Evolutionary conservation across 441 rosid genomes (phyloP), one percentile per base, ranked within the genome.

Genomic region (Melastoma candidum): DNA sequence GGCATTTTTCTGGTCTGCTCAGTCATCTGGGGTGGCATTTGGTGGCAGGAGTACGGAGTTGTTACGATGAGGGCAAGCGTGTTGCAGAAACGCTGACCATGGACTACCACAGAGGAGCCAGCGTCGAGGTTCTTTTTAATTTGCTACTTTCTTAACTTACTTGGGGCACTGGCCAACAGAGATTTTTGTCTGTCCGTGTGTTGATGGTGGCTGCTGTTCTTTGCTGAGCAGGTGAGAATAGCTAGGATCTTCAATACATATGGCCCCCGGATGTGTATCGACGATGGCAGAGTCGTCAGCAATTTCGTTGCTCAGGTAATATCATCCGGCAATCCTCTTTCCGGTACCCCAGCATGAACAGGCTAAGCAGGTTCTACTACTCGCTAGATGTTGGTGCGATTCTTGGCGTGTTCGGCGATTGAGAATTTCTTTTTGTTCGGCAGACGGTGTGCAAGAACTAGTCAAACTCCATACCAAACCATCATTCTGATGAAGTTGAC

Each of bases 31-130:
- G 36, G 36, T 36, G 49, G 26, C 46, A 47, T 24, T 26, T 0
- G 26, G 44, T 11, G 70, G 80, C 84, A 90, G 97, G 97, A 77
- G 97, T 86, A 61, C 70, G 97, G 53, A 90, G 97, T 64, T 90
- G 97, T 57, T 90, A 90, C 71, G 97, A 90, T 12, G 97, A 90
- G 63, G 97, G 97, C 48, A 90, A 90, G 75, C 80, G 97, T 7
- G 87, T 95, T 9, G 97, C 97, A 0, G 97, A 90, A 64, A 90
- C 97, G 7, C 74, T 90, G 82, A 71, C 95, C 44, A 87, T 90
- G 97, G 97, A 90, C 52, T 90, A 90, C 58, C 95, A 86, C 66
- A 61, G 97, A 48, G 97, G 97, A 2, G 97, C 94, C 1, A 76
- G 68, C 0, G 97, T 90, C 10, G 89, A 86, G 95, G 97, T 89